These are phyloP conservation scores for Dryadomyces quercivorus DNA, from an alignment of 2,329 filamentous ascomycete species.

Conservation along the genomic window DNA sequence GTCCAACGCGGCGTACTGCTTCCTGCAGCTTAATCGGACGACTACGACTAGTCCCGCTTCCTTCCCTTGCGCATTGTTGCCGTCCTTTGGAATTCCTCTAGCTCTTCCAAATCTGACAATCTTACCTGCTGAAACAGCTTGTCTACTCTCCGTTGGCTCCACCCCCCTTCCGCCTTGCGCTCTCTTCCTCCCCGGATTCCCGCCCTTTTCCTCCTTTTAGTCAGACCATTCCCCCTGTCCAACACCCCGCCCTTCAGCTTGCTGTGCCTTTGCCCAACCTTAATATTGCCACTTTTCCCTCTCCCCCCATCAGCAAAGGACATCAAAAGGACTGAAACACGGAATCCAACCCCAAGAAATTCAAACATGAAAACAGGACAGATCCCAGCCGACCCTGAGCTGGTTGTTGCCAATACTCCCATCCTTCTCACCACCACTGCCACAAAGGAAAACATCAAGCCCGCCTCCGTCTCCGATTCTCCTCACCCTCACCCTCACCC, in stretches of 20 bases:
- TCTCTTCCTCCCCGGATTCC: not conserved
- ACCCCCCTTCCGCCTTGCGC: not conserved
- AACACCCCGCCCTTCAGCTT: not conserved
- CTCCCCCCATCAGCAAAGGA: not conserved
- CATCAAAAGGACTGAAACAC: not conserved
- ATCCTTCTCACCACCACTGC: not conserved
- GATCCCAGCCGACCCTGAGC: not conserved
- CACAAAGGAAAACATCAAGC: not conserved
- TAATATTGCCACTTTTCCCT: constrained; percentile 1
- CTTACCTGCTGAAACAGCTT: not conserved
- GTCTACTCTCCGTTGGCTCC: not conserved
- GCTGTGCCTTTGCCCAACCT: not conserved
- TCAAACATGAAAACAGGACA: not conserved
- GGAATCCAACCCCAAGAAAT: not conserved
- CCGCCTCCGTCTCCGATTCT: not conserved
- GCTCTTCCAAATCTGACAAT: not conserved
- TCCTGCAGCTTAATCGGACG: not conserved
- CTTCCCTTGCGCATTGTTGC: not conserved
- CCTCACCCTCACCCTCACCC: too few species aligned
- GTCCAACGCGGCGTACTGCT: not conserved
- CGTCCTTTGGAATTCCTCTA: not conserved
- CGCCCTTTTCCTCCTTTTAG: not conserved
- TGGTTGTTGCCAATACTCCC: not conserved
- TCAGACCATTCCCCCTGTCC: not conserved
- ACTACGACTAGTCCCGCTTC: not conserved